These are phyloP conservation scores for Fusarium neocosmosporiellum DNA, from an alignment of 2,329 filamentous ascomycete genomes.

Conservation along the genomic window DNA sequence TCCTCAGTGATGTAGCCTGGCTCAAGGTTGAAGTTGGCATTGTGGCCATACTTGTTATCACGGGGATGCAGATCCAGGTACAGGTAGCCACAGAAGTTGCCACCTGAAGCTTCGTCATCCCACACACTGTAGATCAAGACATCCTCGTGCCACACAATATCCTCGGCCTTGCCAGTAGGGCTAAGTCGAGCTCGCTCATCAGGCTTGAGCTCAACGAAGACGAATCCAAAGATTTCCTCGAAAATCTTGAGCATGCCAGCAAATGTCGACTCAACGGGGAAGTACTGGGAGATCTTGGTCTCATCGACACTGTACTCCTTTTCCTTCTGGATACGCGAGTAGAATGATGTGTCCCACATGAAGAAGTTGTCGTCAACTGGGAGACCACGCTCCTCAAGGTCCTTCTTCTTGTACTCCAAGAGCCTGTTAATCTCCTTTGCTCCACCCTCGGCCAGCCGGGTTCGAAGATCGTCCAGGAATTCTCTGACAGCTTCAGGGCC, in stretches of 20 bases:
- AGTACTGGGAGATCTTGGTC: constrained; percentile 84
- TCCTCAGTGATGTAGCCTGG: constrained; percentile 75
- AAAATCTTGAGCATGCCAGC: constrained; percentile 85
- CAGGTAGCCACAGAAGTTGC: constrained; percentile 81
- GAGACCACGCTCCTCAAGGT: constrained; percentile 69
- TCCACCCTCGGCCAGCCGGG: constrained; percentile 75
- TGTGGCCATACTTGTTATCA: constrained; percentile 85
- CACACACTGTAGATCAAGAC: constrained; percentile 87
- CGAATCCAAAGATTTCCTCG: constrained; percentile 82
- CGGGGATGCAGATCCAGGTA: constrained; percentile 86
- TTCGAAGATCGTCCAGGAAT: constrained; percentile 77
- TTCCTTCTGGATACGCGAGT: constrained; percentile 83
- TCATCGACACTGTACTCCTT: constrained; percentile 84
- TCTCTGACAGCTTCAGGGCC: constrained; percentile 76
- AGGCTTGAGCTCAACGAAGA: constrained; percentile 77
- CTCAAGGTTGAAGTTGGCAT: constrained; percentile 86
- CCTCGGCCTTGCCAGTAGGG: constrained; percentile 73
- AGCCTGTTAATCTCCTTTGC: constrained; percentile 76
- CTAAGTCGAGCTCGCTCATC: constrained; percentile 74
- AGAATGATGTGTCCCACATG: constrained; percentile 85
- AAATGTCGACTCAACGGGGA: constrained; percentile 80
- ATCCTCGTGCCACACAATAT: constrained; percentile 85
- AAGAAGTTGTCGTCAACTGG: constrained; percentile 78
- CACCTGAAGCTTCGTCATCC: constrained; percentile 78
- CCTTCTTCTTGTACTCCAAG: constrained; percentile 78